phyloP scores from a whole-genome alignment of 2,329 filamentous ascomycete genomes.

The Gremmenia infestans region DNA sequence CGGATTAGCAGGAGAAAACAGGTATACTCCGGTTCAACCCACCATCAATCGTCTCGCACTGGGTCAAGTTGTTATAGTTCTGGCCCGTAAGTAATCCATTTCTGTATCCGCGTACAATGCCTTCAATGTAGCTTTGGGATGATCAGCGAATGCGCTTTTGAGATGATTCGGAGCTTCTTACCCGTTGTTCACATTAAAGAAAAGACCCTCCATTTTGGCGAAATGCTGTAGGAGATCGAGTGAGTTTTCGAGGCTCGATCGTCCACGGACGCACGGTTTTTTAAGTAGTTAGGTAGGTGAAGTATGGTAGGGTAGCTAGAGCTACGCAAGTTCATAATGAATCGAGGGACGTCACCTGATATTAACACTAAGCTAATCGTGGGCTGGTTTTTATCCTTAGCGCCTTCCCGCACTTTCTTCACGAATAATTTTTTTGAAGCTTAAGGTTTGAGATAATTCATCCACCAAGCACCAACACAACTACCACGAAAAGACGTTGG shows the following conservation, averaged over 20 bases:
- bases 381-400: constrained; percentile 4
- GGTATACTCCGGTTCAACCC: constrained; percentile 28
- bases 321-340: too few species aligned
- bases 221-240: constrained; percentile 6
- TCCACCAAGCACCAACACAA: constrained; percentile 7
- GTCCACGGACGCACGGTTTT: background rate
- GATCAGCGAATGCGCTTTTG: constrained; percentile 19
- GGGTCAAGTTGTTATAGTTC: constrained; percentile 92
- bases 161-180: constrained; percentile 37
- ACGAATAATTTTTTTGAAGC: constrained; percentile 20
- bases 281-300: background rate
- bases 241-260: constrained; percentile 8
- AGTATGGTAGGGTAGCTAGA: background rate
- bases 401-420: constrained; percentile 13
- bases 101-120: constrained; percentile 93
- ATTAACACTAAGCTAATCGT: background rate
- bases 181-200: constrained; percentile 94
- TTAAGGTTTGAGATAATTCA: constrained; percentile 8
- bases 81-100: constrained; percentile 85
- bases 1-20: constrained; percentile 6
- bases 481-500: background rate
- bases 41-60: constrained; percentile 98
- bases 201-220: constrained; percentile 76
- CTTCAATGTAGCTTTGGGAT: constrained; percentile 77
- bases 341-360: constrained; percentile 9